phyloP scores from a whole-genome alignment of 2,329 filamentous ascomycete species.

The Tetracladium maxilliforme region DNA sequence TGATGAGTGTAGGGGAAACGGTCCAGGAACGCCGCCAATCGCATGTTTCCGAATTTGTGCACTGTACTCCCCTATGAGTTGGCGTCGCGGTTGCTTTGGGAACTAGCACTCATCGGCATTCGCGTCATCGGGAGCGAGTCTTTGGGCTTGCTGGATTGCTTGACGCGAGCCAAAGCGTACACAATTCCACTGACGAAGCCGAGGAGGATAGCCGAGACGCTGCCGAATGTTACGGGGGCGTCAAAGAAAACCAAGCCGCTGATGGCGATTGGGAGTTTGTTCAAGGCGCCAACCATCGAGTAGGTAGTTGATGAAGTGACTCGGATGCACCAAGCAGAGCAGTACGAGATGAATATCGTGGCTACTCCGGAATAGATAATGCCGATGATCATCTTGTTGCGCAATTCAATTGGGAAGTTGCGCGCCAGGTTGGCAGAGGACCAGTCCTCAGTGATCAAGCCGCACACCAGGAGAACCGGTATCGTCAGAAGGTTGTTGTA shows the following conservation, averaged over 20 bases:
- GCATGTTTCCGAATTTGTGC: too few relatives aligned
- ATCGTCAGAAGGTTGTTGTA: constrained; percentile 99
- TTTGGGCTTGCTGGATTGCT: constrained; percentile 55
- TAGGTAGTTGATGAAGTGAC: constrained; percentile 96
- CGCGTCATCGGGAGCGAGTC: constrained; percentile 51
- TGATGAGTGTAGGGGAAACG: too few relatives aligned
- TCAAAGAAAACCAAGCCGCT: constrained; percentile 92
- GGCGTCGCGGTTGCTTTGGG: constrained; percentile 78
- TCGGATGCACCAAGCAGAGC: constrained; percentile 95
- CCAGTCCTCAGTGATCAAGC: constrained; percentile 84
- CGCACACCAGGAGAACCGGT: constrained; percentile 72
- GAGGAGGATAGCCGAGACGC: constrained; percentile 78
- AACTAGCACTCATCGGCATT: constrained; percentile 73
- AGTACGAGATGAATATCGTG: constrained; percentile 98
- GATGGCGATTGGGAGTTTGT: constrained; percentile 92
- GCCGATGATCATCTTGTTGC: constrained; percentile 67
- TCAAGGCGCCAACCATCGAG: constrained; percentile 94
- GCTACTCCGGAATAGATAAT: constrained; percentile 92
- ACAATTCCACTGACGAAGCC: constrained; percentile 89
- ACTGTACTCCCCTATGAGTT: too few relatives aligned
- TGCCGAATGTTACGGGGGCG: constrained; percentile 81
- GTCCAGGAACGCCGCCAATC: too few relatives aligned
- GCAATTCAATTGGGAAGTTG: constrained; percentile 77
- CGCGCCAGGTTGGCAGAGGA: constrained; percentile 64
- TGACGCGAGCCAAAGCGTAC: constrained; percentile 75